phyloP scores from a whole-genome alignment of 768 basidiomycete genomes.

The Suillus weaverae region DNA sequence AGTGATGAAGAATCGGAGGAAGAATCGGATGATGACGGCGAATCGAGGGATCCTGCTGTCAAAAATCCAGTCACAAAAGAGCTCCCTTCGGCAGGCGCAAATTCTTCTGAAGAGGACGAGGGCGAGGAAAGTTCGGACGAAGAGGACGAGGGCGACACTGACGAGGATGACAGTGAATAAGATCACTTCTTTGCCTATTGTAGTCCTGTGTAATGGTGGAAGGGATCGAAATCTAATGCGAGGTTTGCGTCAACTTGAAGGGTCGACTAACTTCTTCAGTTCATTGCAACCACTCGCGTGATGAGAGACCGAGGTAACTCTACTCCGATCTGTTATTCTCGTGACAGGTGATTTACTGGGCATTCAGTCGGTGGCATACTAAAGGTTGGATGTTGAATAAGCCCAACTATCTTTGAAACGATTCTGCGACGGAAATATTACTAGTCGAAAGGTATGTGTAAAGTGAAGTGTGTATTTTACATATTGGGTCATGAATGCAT shows the following conservation, averaged over 20 bases:
- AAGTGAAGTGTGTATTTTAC: not conserved
- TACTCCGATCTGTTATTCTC: not conserved
- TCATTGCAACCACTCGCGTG: not conserved
- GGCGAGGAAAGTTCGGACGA: conserved; percentile 22
- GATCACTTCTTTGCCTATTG: not conserved
- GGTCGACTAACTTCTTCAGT: not conserved
- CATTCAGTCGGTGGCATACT: not conserved
- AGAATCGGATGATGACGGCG: conserved; percentile 21
- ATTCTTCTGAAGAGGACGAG: conserved; percentile 18
- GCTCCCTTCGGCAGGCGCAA: not conserved
- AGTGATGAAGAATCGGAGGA: conserved; percentile 47
- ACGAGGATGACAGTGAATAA: conserved; percentile 15
- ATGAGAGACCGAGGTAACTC: not conserved
- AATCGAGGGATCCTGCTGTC: conserved; percentile 14
- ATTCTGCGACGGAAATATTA: not conserved
- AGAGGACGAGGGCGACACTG: conserved; percentile 8
- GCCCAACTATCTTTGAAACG: no score
- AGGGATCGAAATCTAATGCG: conserved; percentile 9
- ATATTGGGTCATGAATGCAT: not conserved
- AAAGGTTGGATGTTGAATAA: not conserved
- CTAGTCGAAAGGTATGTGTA: not conserved
- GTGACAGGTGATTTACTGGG: not conserved
- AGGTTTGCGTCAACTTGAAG: not conserved
- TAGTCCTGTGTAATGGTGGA: conserved; percentile 11
- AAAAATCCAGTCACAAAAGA: not conserved